Evolutionary conservation across 1,139 yeast genomes (phyloP), one percentile per base, ranked within the genome.

Genomic region (Kodamaea arcana): DNA sequence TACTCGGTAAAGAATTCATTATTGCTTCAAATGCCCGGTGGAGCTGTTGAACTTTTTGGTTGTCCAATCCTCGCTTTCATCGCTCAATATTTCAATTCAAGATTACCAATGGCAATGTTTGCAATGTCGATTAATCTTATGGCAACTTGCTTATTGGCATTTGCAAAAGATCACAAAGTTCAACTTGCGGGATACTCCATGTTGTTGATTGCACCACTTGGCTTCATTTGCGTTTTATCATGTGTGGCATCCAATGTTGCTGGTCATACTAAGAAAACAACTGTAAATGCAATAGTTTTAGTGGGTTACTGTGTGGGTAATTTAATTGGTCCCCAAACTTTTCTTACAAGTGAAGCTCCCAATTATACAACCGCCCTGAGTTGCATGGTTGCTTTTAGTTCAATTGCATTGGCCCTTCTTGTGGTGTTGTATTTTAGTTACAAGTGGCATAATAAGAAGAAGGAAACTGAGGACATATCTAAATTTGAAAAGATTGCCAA

Each of bases 271-370:
- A 82, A 82, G 56, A 76, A 80, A 52, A 59, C 75, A 31, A 73
- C 79, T 4, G 72, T 75, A 20, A 79, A 75, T 52, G 83, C 83
- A 2, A 50, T 78, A 20, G 69, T 72, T 27, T 69, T 82, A 54
- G 63, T 81, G 36, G 83, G 79, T 1, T 81, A 78, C 49, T 78
- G 84, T 47, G 72, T 74, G 17, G 87, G 92, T 18, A 83, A 83
- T 44, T 62, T 83, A 31, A 65, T 79, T 32, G 90, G 90, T 4
- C 88, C 90, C 3, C 87, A 80, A 52, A 70, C 82, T 30, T 82
- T 81, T 51, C 62, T 73, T 42, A 60, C 61, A 0, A 44, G 45
- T 5, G 75, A 78, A 46, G 76, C 77, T 1, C 87, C 87, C 13
- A 43, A 44, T 9, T 79, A 77, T 46, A 46, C 51, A 3, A 65